Evolutionary conservation across 2,329 filamentous ascomycete genomes (phyloP), one percentile per base, ranked within the genome.

Genomic region (Didymella lethalis): DNA sequence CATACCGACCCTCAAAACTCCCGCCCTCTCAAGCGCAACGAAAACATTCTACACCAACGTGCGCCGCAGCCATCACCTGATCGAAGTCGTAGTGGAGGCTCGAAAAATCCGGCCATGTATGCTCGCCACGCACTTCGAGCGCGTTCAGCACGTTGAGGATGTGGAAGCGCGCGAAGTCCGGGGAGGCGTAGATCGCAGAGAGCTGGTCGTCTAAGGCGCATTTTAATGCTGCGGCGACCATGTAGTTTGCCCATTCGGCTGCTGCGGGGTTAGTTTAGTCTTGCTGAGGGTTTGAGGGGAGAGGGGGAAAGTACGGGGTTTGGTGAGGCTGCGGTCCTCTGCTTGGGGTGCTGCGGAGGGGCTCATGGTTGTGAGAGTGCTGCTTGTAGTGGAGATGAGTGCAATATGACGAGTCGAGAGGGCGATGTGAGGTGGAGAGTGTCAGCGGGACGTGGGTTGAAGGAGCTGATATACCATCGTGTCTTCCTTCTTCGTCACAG

Each of bases 91-190:
- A 65, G 25, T 61, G 56, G 10, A 54, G 29, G 4, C 38, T 28
- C 2, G 26, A 16, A 43, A 71, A 68, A 12, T 64, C 53, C 0
- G 66, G 66, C 67, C 64, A 68, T 4, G 49, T 25, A 25, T 70
- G 70, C 25, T 61, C 51, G 3, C 41, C 40, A 11, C 67, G 59
- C 1, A 59, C 66, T 29, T 70, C 62, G 38, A 52, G 44, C 50
- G 43, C 64, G 59, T 63, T 67, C 6, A 70, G 52, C 4, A 41
- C 48, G 14, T 61, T 60, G 12, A 65, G 40, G 2, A 69, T 54
- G 11, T 16, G 16, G 44, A 47, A n/a, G 64, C 16, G n/a, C 5
- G 43, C 23, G 61, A 57, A 3, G 45, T 64, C 16, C 34, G 43
- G 38, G 65, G 59, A 5, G 57, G 29, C 4, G 60, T 58, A n/a